Base-by-base conservation (phyloP, 2,329 filamentous ascomycete species). In the Penicillium sp. region DNA sequence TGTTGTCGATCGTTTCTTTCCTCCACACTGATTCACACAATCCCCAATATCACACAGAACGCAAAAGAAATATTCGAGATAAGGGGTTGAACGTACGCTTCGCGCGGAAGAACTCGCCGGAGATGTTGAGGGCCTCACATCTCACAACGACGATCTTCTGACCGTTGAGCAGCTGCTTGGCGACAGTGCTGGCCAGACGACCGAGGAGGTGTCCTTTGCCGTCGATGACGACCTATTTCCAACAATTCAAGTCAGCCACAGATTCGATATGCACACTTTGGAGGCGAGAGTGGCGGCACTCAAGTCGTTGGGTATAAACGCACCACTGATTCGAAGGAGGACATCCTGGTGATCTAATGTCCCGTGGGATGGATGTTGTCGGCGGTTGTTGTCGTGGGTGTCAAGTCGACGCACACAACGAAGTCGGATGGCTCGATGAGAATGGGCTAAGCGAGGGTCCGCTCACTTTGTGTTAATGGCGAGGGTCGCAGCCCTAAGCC, bases 161-260 rank as follows among this genome's bases (percentile, higher is more conserved):
- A 75, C 91, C 91, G 77, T 85, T 94, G 69, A 97, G 87, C 72
- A 97, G 85, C 82, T 97, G 91, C 87, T 97, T 97, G 75, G 91
- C 91, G 72, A 97, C 89, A 73, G 89, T 95, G 75, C 84, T 89
- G 79, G 91, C 91, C 75, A 98, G 85, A 77, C 93, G 91, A 82
- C 93, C 93, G 77, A 98, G 89, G 75, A 98, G 87, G 80, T 98
- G 93, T 79, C 93, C 93, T 85, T 98, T 98, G 88, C 90, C 93
- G 85, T 98, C 93, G 75, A 98, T 95, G 80, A 96, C 87, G 80
- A 96, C 85, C 89, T 95, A 65, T 60, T 63, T 49, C 60, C 57
- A 56, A 64, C n/a, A 72, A 67, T 46, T 72, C 61, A 53, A 70
- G 69, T 76, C 72, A 61, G 74, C 63, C 55, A 64, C 58, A 45